Evolutionary conservation across 768 basidiomycete species (phyloP), one percentile per base, ranked within the genome.

Genomic region (Collybia sordida): DNA sequence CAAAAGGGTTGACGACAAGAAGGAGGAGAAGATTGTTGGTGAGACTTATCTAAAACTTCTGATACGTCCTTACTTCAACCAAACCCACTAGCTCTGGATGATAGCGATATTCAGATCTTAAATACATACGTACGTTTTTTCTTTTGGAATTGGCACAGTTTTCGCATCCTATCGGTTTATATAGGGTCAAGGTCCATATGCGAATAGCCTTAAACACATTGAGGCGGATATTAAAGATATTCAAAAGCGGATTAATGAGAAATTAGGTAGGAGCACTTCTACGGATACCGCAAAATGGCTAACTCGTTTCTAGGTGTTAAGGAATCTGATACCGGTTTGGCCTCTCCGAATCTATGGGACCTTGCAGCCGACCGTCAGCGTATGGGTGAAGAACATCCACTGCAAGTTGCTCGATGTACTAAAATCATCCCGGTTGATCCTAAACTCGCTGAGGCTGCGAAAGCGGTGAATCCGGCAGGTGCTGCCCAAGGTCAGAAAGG

Each of bases 181-280:
- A 19, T 64, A 98, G 94, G 96, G 97, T 47, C 96, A 98, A 90
- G 97, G 97, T 49, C 95, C 97, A 48, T 99, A 99, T 64, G 94
- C 94, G 0, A 72, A 78, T 24, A 83, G 86, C 55, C 75, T 98
- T 42, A 97, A 94, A 77, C 83, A 86, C 66, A 88, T 86, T 3
- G 96, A 98, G 59, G 72, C 77, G 44, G 97, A 98, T 64, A 92
- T 98, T 57, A 94, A 93, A 62, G 93, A 96, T 41, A 87, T 97
- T 34, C 96, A 96, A 74, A 94, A 95, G 65, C 86, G 94, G 31
- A 95, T 99, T 49, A 96, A 98, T 60, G 96, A 98, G 77, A 94
- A 93, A 67, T 90, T 99, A 54, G 97, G 92, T 83, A 31, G n/a
- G 75, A 64, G 36, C n/a, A 25, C 11, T 4, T 31, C n/a, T 19